phyloP scores from a whole-genome alignment of 805 yeast species.

The Lipomyces sp. region DNA sequence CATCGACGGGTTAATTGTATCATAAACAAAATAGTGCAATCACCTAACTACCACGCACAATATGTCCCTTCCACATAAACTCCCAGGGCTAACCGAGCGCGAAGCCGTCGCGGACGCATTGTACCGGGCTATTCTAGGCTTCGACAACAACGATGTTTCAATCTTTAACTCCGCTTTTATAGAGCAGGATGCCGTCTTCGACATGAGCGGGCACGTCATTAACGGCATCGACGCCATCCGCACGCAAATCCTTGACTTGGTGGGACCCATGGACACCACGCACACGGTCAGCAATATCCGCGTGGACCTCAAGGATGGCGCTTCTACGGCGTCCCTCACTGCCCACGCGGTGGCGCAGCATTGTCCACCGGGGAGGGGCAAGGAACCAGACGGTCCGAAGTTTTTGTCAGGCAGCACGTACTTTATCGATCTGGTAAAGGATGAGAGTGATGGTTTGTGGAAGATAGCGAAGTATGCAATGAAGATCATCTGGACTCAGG shows the following conservation, averaged over 20 bases:
- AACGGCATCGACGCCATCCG: conserved; percentile 9
- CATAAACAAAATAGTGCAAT: no score
- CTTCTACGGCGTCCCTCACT: conserved; percentile 7
- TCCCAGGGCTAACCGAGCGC: conserved; percentile 1
- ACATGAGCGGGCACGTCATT: conserved; percentile 6
- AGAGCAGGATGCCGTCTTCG: conserved; percentile 8
- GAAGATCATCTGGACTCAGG: conserved; percentile 7
- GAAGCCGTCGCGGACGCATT: conserved; percentile 11
- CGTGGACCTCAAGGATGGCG: conserved; percentile 11
- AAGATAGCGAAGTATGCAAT: conserved; percentile 12
- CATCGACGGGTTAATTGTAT: no score
- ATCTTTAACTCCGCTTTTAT: conserved; percentile 14
- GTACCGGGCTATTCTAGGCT: conserved; percentile 1
- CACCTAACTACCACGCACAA: background rate
- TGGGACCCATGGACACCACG: conserved; percentile 1
- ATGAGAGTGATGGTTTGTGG: conserved; percentile 16
- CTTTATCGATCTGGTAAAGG: conserved; percentile 10
- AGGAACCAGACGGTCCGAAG: conserved; percentile 8
- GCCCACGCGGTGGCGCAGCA: conserved; percentile 18
- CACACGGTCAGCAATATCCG: background rate
- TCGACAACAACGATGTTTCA: conserved; percentile 7
- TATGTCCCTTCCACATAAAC: conserved; percentile 7
- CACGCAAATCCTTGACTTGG: background rate
- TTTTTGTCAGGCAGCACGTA: conserved; percentile 11
- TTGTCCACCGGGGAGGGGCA: conserved; percentile 12